These are phyloP conservation scores for Suhomyces coccinellae DNA, from an alignment of 1,139 yeast species.

Conservation along the genomic window DNA sequence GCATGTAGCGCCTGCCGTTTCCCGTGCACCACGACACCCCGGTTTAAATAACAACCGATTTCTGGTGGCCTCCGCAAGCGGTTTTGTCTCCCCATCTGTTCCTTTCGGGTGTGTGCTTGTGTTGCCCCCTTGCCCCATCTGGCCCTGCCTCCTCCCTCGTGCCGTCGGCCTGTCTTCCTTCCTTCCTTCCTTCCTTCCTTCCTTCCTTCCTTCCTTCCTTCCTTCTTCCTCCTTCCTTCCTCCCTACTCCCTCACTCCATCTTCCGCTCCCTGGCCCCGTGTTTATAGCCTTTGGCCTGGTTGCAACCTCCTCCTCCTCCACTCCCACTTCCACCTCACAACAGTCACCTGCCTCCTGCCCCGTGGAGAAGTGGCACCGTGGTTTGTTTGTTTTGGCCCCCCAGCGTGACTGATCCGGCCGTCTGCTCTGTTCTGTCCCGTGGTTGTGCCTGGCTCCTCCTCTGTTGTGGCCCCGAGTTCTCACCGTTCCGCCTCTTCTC, in stretches of 20 bases:
- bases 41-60: slow-evolving; percentile 11
- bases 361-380: slow-evolving; percentile 1
- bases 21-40: too few species aligned
- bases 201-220: too few species aligned
- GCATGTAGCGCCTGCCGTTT: background rate
- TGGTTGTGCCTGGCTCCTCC: too few species aligned
- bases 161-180: too few species aligned
- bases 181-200: too few species aligned
- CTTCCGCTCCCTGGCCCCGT: too few species aligned
- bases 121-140: too few species aligned
- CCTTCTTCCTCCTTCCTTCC: too few species aligned
- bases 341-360: slow-evolving; percentile 3
- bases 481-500: too few species aligned
- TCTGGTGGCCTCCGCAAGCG: slow-evolving; percentile 3
- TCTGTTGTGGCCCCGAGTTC: too few species aligned
- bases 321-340: slow-evolving; percentile 1
- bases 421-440: too few species aligned
- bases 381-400: slow-evolving; percentile 1
- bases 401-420: background rate
- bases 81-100: slow-evolving; percentile 9
- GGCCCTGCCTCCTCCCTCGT: background rate
- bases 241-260: too few species aligned
- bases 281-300: background rate
- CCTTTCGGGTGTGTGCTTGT: background rate
- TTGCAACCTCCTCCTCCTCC: background rate